Evolutionary conservation across 352 stramenopile species (phyloP).

Genomic region (Aphanomyces invadans): DNA sequence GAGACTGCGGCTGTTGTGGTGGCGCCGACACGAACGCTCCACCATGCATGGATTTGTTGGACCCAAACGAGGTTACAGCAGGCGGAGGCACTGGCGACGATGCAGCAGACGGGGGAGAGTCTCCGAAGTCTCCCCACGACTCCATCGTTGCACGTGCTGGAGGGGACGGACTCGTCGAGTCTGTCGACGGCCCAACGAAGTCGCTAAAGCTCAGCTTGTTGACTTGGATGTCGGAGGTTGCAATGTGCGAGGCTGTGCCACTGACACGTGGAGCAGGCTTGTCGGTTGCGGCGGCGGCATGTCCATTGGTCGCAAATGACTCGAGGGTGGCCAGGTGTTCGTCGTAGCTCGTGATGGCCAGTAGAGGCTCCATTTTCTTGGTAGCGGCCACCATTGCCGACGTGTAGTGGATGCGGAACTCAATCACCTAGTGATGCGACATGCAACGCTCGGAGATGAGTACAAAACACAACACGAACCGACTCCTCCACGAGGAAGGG

Average conservation of each 20-base stretch:
- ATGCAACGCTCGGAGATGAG: neutral
- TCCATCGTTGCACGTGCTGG: neutral
- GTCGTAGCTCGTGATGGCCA: conserved; percentile 38
- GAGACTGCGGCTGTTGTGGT: neutral
- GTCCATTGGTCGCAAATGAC: conserved; percentile 28
- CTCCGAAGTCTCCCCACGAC: neutral
- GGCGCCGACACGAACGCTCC: neutral
- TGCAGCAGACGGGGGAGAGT: neutral
- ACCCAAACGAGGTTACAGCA: neutral
- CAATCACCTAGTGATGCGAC: conserved; percentile 31
- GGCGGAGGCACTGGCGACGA: neutral
- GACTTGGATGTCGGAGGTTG: conserved; percentile 8
- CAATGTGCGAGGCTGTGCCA: neutral
- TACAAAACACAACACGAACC: too few species aligned
- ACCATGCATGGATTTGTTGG: neutral
- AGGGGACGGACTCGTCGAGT: conserved; percentile 3
- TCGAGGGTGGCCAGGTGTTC: conserved; percentile 40
- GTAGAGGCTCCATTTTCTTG: conserved; percentile 40
- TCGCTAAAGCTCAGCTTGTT: conserved; percentile 23
- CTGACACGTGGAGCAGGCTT: neutral
- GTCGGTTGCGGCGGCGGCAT: neutral
- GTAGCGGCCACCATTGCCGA: conserved; percentile 45
- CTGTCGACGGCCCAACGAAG: conserved; percentile 10
- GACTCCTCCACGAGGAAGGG: too few species aligned
- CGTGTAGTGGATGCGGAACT: conserved; percentile 58